Evolutionary conservation across 1,284 basidiomycete species (phyloP), one percentile per base, ranked within the genome.

Genomic region (Hemileccinum hortonii): DNA sequence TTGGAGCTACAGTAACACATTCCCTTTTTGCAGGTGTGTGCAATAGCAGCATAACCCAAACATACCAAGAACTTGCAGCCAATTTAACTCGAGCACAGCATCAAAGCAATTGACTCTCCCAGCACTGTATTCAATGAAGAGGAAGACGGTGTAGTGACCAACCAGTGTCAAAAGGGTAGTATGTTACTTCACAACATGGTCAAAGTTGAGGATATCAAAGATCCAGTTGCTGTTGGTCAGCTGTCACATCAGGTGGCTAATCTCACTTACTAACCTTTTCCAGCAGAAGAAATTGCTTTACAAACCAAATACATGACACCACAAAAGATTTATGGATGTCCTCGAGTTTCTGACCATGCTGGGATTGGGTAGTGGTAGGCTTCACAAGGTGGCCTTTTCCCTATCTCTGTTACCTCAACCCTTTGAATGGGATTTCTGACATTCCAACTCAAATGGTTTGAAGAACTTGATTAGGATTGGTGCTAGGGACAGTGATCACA

Each of bases 41-140:
- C 87, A 4, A 94, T 98, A n/a, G 95, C 94, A 7, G 90, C 94
- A 3, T 94, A 94, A 61, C 90, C 96, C 1, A 96, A 96, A 4
- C 93, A 94, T 67, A 99, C 96, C 6, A 93, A 93, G 58, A 90
- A 94, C 33, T 78, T 98, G n/a, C 96, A 99, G 71, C 90, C 90
- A 16, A 77, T 99, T 3, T 91, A 93, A 61, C 81, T 99, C 3
- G 95, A 99, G 71, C 91, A 95, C 49, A 92, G 93, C 1, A 81
- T 99, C 60, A 85, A 89, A 49, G 88, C 99, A 26, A 79, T 99
- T 14, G 97, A 99, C 72, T 98, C 94, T 46, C 96, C 97, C 0
- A 96, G 96, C 57, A 94, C 99, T 29, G 91, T 98, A 2, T 92
- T 93, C 58, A 90, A 94, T 58, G 90, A 89, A 56, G 79, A 86